Evolutionary conservation across 257 asterid genomes (phyloP), one percentile per base, ranked within the genome.

Genomic region (Solanum piurae): DNA sequence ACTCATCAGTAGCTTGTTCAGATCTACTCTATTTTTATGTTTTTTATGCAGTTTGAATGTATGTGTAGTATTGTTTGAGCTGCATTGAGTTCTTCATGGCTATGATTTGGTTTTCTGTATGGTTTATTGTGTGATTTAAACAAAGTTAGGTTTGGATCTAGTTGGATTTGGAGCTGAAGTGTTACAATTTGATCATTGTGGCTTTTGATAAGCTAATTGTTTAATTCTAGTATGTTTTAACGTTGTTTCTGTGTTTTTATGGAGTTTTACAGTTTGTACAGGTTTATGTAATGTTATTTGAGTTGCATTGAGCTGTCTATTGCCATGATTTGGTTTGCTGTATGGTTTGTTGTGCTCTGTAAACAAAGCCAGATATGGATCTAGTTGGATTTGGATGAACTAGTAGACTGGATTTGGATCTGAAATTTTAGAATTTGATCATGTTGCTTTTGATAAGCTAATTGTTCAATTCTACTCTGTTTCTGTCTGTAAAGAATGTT

Each of bases 21-120:
- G 96, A 96, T 96, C 95, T 95, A 88, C 87, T 83, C 20, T 88
- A 83, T 79, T 87, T 85, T 55, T 79, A 55, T 60, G 12, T 62
- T 25, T 40, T 85, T 38, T 4, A 23, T 58, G 40, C 37, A 71
- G 60, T 76, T 55, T 84, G 27, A 37, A 5, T 33, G 34, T 62
- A 38, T 84, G 5, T 34, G 71, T n/a, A 21, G 49, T 74, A 21
- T 10, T 74, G 2, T 74, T 69, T 74, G 38, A 73, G 80, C 42
- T 73, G 44, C 46, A 34, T 36, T 36, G 52, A 74, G 20, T 74
- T 20, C 4, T 16, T 36, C 23, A 21, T 37, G 0, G 9, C 4
- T 20, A 20, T 74, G 49, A 0, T 73, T 74, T 74, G 31, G 83
- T 21, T 74, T 36, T 6, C 31, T 21, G 52, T 36, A 6, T 36